A percentile compares a stretch with the other conserved stretches of the same genome.
These are phyloP conservation scores for Kluyveromyces sp. DNA, from an alignment of 1,139 yeast genomes.

Conservation along the genomic window DNA sequence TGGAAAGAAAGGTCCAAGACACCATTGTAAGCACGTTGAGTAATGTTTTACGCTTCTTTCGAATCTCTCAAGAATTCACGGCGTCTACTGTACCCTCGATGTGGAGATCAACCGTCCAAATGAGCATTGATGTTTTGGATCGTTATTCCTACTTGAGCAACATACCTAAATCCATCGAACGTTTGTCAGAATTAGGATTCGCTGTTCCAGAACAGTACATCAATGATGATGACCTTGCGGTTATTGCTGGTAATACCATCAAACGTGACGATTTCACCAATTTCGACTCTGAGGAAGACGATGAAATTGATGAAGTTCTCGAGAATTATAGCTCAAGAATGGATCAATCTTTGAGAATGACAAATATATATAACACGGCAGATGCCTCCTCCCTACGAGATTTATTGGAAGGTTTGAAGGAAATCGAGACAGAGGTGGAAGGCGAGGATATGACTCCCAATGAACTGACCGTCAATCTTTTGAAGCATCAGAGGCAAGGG, in stretches of 20 bases:
- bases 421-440: constrained; percentile 46
- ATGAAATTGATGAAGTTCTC: constrained; percentile 7
- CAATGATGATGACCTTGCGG: constrained; percentile 5
- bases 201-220: constrained; percentile 4
- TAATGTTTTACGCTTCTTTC: constrained; percentile 1
- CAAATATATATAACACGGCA: constrained; percentile 32
- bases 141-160: constrained; percentile 2
- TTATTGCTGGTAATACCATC: not conserved
- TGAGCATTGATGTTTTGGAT: constrained; percentile 5
- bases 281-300: constrained; percentile 5
- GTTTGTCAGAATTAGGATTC: constrained; percentile 1
- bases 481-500: constrained; percentile 84
- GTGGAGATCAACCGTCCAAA: constrained; percentile 7
- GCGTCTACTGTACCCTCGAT: constrained; percentile 2
- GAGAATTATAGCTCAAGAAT: constrained; percentile 5
- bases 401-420: constrained; percentile 59
- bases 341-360: constrained; percentile 13
- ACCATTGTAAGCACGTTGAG: not conserved
- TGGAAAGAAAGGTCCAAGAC: not conserved
- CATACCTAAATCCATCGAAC: constrained; percentile 1
- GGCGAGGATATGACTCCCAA: constrained; percentile 64
- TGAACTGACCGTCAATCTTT: constrained; percentile 53
- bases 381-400: constrained; percentile 46
- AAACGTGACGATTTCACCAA: constrained; percentile 8
- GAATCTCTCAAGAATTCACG: constrained; percentile 1